Percentiles rank a stretch among this genome's conserved stretches.
phyloP scores from a whole-genome alignment of 108 stramenopile genomes.

The Nannochloropsis granulata region DNA sequence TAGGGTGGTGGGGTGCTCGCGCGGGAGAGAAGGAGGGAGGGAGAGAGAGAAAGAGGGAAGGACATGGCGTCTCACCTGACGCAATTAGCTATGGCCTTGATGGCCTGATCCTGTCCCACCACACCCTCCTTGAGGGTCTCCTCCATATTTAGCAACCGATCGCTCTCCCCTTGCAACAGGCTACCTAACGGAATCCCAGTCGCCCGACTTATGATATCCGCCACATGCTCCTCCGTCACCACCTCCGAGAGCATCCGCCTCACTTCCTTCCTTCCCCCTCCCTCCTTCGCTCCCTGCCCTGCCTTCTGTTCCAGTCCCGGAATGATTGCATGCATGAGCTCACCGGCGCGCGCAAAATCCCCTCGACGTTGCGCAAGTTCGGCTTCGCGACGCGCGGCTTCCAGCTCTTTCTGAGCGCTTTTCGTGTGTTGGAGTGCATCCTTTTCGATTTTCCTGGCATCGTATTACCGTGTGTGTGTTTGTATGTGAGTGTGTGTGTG shows the following conservation, averaged over 20 bases:
- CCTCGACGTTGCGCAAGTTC: slow-evolving; percentile 59
- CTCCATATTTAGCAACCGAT: slow-evolving; percentile 2
- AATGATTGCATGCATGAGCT: slow-evolving; percentile 69
- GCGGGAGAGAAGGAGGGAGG: too few relatives aligned
- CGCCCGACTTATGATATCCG: slow-evolving; percentile 28
- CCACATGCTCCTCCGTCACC: slow-evolving; percentile 43
- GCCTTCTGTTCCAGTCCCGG: slow-evolving; percentile 62
- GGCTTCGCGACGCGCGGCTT: not conserved
- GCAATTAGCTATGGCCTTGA: not conserved
- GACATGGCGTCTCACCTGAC: not conserved
- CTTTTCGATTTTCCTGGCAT: not conserved
- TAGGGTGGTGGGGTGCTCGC: not conserved
- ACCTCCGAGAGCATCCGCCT: slow-evolving; percentile 22
- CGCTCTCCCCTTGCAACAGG: not conserved
- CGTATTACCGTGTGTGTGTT: too few relatives aligned
- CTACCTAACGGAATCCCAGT: not conserved
- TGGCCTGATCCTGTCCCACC: not conserved
- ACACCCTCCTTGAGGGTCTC: not conserved
- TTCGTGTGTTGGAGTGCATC: not conserved
- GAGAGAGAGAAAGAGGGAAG: too few relatives aligned
- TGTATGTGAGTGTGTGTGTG: too few relatives aligned
- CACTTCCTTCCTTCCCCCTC: not conserved
- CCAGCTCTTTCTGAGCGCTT: not conserved
- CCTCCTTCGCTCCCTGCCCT: slow-evolving; percentile 42
- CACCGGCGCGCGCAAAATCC: slow-evolving; percentile 63